These are phyloP conservation scores for Ophiorrhiza pumila DNA, from an alignment of 257 asterid genomes.

Conservation along the genomic window DNA sequence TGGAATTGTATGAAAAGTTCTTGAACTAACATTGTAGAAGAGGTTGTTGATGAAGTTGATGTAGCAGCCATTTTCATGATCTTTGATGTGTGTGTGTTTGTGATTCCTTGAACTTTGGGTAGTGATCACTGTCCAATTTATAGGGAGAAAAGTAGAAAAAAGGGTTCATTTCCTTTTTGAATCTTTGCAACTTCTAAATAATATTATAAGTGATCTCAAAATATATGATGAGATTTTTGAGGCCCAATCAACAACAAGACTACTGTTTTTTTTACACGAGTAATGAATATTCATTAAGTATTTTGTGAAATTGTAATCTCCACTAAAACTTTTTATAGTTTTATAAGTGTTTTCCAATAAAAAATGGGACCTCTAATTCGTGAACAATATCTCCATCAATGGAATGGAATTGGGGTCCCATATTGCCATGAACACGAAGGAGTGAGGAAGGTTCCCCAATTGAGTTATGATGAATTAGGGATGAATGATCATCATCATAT, in stretches of 20 bases:
- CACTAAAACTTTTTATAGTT: not conserved
- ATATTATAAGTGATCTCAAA: conserved; percentile 3
- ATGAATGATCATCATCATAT: too few species aligned
- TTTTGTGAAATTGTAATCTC: conserved; percentile 7
- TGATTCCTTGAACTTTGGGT: conserved; percentile 10
- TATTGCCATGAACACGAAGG: conserved; percentile 13
- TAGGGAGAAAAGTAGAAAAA: conserved; percentile 16
- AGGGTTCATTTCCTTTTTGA: conserved; percentile 10
- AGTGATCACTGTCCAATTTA: conserved; percentile 16
- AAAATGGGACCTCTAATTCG: not conserved
- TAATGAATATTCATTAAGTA: too few species aligned
- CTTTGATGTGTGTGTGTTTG: not conserved
- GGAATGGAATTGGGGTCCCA: conserved; percentile 17
- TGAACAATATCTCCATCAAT: not conserved
- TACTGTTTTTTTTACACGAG: not conserved
- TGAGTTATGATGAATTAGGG: not conserved
- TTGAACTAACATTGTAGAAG: conserved; percentile 13
- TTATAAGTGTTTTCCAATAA: conserved; percentile 15
- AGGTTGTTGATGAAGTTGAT: not conserved
- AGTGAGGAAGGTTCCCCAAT: conserved; percentile 18
- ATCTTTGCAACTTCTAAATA: not conserved
- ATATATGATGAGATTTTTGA: not conserved
- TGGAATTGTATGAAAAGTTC: conserved; percentile 15
- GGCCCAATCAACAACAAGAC: not conserved
- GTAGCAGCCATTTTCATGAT: conserved; percentile 7